Percentiles rank a stretch among this genome's conserved stretches.
These are phyloP conservation scores for Tripterygium wilfordii DNA, from an alignment of 177 flowering plant species.

Conservation along the genomic window DNA sequence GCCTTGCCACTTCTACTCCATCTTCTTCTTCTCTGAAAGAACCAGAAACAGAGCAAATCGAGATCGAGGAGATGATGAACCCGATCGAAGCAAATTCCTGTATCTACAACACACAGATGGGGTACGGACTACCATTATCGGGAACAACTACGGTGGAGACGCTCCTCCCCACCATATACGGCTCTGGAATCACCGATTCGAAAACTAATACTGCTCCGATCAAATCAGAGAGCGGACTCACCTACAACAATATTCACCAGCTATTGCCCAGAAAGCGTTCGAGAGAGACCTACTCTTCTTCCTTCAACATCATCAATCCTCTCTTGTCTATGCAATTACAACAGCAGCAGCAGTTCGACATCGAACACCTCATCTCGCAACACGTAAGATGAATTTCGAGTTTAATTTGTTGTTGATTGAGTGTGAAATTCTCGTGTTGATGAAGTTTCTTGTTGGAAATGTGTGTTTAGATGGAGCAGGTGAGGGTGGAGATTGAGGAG, in stretches of 20 bases:
- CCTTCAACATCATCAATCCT: conserved; percentile 14
- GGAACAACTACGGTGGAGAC: conserved; percentile 21
- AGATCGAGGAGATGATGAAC: conserved; percentile 26
- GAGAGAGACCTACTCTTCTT: conserved; percentile 29
- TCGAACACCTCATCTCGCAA: conserved; percentile 49
- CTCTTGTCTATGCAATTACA: conserved; percentile 36
- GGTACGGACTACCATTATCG: conserved; percentile 25
- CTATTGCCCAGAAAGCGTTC: conserved; percentile 33
- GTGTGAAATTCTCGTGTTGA: background rate
- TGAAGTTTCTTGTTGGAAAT: background rate
- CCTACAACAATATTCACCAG: conserved; percentile 13
- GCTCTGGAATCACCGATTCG: conserved; percentile 15
- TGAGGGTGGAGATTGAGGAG: conserved; percentile 54
- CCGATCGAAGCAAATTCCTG: conserved; percentile 16
- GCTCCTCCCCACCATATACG: conserved; percentile 23
- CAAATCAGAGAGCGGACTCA: conserved; percentile 25
- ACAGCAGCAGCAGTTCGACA: conserved; percentile 58
- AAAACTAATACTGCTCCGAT: conserved; percentile 18
- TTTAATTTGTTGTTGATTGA: background rate
- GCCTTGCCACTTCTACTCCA: conserved; percentile 23
- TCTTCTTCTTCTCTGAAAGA: no score
- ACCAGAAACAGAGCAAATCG: no score
- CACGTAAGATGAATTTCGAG: conserved; percentile 34
- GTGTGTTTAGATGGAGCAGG: conserved; percentile 49
- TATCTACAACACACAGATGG: conserved; percentile 26